Percentiles rank a stretch among this genome's conserved stretches.
These are phyloP conservation scores for Leccinum subgranulosum DNA, from an alignment of 768 basidiomycete species.

Conservation along the genomic window DNA sequence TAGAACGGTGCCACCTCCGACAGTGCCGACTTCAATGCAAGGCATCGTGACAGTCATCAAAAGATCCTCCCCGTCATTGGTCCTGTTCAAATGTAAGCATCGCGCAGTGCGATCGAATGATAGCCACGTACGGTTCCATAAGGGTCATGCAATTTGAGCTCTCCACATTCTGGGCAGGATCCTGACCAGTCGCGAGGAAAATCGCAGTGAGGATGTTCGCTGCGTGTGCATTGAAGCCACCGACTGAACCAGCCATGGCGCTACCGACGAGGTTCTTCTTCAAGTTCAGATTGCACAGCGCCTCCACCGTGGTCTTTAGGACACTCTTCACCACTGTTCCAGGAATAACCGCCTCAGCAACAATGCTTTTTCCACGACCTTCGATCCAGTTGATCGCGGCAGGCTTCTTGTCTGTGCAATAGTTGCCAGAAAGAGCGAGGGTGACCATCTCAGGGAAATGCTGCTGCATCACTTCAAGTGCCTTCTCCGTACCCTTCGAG, in stretches of 20 bases:
- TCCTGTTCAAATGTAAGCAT: constrained; percentile 41
- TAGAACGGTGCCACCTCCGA: constrained; percentile 94
- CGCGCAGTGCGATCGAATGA: constrained; percentile 1
- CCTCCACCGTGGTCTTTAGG: constrained; percentile 91
- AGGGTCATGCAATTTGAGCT: constrained; percentile 98
- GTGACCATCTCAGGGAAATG: constrained; percentile 90
- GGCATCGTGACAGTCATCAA: constrained; percentile 96
- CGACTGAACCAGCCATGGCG: constrained; percentile 95
- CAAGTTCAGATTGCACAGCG: constrained; percentile 84
- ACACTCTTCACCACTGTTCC: constrained; percentile 86
- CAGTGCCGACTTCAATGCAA: constrained; percentile 98
- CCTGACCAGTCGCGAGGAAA: constrained; percentile 95
- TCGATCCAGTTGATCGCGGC: constrained; percentile 99
- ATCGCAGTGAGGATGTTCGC: constrained; percentile 96
- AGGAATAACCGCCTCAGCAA: constrained; percentile 91
- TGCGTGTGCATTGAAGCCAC: constrained; percentile 98
- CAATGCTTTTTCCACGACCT: constrained; percentile 96
- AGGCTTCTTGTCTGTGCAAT: constrained; percentile 99
- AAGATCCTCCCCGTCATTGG: constrained; percentile 85
- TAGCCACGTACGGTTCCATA: constrained; percentile 85
- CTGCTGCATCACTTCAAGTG: constrained; percentile 72
- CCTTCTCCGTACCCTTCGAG: constrained; percentile 95
- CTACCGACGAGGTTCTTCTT: constrained; percentile 99
- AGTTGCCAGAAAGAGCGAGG: constrained; percentile 92
- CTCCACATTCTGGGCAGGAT: constrained; percentile 99